Percentiles rank a stretch among this genome's conserved stretches.
phyloP scores from a whole-genome alignment of 805 yeast species.

The Myxozyma geophila region DNA sequence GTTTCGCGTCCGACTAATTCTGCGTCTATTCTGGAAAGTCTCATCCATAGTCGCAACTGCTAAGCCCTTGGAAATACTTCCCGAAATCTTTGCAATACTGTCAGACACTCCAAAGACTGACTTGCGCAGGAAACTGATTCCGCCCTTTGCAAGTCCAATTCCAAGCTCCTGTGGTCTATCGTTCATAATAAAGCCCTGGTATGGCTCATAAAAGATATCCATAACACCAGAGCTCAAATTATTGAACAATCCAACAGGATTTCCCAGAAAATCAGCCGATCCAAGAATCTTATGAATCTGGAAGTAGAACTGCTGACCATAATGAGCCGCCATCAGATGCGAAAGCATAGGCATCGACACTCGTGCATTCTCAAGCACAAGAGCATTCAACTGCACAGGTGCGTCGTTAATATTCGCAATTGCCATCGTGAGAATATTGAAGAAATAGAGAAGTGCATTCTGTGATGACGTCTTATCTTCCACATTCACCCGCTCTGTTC shows the following conservation, averaged over 20 bases:
- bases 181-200: conserved; percentile 90
- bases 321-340: conserved; percentile 78
- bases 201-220: conserved; percentile 97
- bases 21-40: conserved; percentile 79
- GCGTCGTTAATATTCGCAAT: conserved; percentile 97
- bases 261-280: conserved; percentile 94
- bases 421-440: conserved; percentile 92
- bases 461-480: conserved; percentile 66
- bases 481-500: conserved; percentile 77
- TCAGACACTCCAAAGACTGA: conserved; percentile 95
- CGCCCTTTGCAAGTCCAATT: conserved; percentile 94
- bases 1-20: conserved; percentile 74
- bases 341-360: conserved; percentile 77
- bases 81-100: conserved; percentile 89
- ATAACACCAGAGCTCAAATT: conserved; percentile 91
- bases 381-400: conserved; percentile 84
- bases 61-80: conserved; percentile 91
- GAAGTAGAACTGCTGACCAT: conserved; percentile 87
- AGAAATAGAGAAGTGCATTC: conserved; percentile 67
- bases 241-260: conserved; percentile 95
- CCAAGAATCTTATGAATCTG: conserved; percentile 93
- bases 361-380: conserved; percentile 84
- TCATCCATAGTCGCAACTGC: conserved; percentile 88
- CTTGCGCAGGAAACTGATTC: conserved; percentile 89
- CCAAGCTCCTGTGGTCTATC: conserved; percentile 97